A percentile compares a stretch with the other conserved stretches of the same genome.
Conservation (phyloP, 2,329 filamentous ascomycete species). For the Aspergillus ibericus region DNA sequence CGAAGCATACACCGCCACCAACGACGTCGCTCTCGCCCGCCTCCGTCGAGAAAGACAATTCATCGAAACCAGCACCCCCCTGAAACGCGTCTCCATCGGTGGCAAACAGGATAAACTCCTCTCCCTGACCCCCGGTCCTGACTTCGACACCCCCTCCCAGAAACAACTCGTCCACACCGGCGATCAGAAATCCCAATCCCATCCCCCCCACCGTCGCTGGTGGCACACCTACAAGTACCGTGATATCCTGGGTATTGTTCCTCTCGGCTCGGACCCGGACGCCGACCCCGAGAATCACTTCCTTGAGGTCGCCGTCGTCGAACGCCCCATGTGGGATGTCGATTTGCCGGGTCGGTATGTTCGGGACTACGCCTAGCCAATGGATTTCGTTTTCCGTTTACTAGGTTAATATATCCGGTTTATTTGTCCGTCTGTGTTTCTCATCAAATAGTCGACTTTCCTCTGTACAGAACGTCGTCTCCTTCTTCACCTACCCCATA, state of each 20-base stretch:
- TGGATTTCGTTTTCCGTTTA: background rate
- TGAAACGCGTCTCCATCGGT: conserved; percentile 17
- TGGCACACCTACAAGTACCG: conserved; percentile 94
- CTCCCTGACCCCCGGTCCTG: background rate
- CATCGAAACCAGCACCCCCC: conserved; percentile 21
- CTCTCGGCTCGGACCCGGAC: conserved; percentile 47
- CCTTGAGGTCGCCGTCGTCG: conserved; percentile 80
- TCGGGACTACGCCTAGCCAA: conserved; percentile 49
- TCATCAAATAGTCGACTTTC: background rate
- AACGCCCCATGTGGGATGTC: conserved; percentile 81
- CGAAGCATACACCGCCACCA: conserved; percentile 30
- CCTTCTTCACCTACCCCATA: background rate
- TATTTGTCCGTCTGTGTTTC: background rate
- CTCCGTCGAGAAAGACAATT: conserved; percentile 27
- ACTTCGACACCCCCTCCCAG: conserved; percentile 19
- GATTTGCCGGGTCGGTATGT: conserved; percentile 72
- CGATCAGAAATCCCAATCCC: conserved; percentile 28
- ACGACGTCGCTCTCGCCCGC: conserved; percentile 34
- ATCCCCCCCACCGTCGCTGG: conserved; percentile 35
- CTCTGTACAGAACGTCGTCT: background rate
- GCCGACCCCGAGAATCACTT: conserved; percentile 16
- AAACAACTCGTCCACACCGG: conserved; percentile 27
- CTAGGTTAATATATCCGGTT: no score
- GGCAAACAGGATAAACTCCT: conserved; percentile 17
- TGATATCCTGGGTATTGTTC: conserved; percentile 77